Percentiles rank a stretch among this genome's conserved stretches.
phyloP scores from a whole-genome alignment of 2,329 filamentous ascomycete species.

The Trichothecium sympodiale region DNA sequence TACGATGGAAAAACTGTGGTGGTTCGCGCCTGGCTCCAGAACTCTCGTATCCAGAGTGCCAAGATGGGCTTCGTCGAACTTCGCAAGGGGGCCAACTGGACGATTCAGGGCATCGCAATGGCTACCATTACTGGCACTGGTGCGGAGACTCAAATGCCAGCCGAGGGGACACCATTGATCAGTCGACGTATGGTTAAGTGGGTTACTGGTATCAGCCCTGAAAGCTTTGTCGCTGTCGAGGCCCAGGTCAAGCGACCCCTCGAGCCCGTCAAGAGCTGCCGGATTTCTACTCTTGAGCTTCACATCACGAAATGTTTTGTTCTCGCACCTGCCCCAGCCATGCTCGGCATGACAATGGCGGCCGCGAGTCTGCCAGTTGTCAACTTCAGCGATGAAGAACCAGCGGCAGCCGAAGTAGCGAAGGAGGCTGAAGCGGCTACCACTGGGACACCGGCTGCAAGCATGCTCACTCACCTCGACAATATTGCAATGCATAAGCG shows the following conservation, averaged over 20 bases:
- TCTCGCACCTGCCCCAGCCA: slow-evolving; percentile 50
- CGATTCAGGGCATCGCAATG: slow-evolving; percentile 66
- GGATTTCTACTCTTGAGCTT: slow-evolving; percentile 70
- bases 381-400: slow-evolving; percentile 49
- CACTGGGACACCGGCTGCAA: slow-evolving; percentile 52
- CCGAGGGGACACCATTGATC: slow-evolving; percentile 55
- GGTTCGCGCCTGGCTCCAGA: slow-evolving; percentile 75
- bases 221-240: slow-evolving; percentile 75
- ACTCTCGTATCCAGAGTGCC: slow-evolving; percentile 69
- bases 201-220: slow-evolving; percentile 60
- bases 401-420: slow-evolving; percentile 22
- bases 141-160: slow-evolving; percentile 18
- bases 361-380: slow-evolving; percentile 43
- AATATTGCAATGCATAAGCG: slow-evolving; percentile 91
- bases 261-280: slow-evolving; percentile 81
- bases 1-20: slow-evolving; percentile 61
- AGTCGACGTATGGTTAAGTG: slow-evolving; percentile 94
- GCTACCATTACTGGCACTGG: slow-evolving; percentile 49
- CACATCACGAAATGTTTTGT: slow-evolving; percentile 81
- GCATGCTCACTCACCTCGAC: slow-evolving; percentile 74
- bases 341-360: slow-evolving; percentile 46
- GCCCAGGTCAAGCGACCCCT: slow-evolving; percentile 71
- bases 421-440: neutral
- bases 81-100: slow-evolving; percentile 58
- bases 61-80: slow-evolving; percentile 83